Base-by-base conservation (phyloP, 2,329 filamentous ascomycete species). In the Hypoxylon rubiginosum region DNA sequence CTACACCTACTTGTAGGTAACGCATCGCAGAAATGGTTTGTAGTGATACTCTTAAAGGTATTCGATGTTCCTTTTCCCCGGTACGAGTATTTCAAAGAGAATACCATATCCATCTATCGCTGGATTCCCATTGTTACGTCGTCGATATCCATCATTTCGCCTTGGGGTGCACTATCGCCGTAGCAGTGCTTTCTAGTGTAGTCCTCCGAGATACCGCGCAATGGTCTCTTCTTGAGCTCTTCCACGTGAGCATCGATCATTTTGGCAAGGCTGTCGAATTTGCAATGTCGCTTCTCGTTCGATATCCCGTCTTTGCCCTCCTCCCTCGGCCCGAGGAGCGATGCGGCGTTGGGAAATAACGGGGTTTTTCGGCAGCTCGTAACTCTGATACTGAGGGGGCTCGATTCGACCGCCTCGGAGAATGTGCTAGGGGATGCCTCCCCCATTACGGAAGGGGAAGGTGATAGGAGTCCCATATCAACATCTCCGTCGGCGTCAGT, bases 211-310 rank as follows among this genome's bases (percentile, higher is more conserved):
- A 48, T n/a, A 21, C 53, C 58, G 13, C 26, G 48, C 19, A 43
- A 49, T 4, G 58, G 53, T 32, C 39, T 62, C 46, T 46, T 21
- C 49, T 46, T 62, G 52, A 66, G 30, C 43, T 58, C 58, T 24
- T 55, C 58, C 8, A 41, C 21, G 21, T 66, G 54, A 6, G 19
- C 28, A 3, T 54, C 17, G 24, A 66, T 55, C 58, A 66, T 62
- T 19, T 45, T 36, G 1, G 45, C 54, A 55, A 66, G 46, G 17
- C 50, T 59, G 10, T 55, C 26, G 54, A 36, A 62, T 13, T 36
- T 26, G 13, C 41, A 54, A 28, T 2, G 10, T 36, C n/a, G 26
- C 34, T 66, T 58, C 13, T 17, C 24, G 4, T 50, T 53, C 10
- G 32, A 17, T 19, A 41, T 32, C 21, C 11, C 15, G 17, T 34